A percentile compares a stretch with the other conserved stretches of the same genome.
Evolutionary conservation across 192 early-diverging fungal genomes (phyloP).

Genomic region (Entomortierella lignicola): DNA sequence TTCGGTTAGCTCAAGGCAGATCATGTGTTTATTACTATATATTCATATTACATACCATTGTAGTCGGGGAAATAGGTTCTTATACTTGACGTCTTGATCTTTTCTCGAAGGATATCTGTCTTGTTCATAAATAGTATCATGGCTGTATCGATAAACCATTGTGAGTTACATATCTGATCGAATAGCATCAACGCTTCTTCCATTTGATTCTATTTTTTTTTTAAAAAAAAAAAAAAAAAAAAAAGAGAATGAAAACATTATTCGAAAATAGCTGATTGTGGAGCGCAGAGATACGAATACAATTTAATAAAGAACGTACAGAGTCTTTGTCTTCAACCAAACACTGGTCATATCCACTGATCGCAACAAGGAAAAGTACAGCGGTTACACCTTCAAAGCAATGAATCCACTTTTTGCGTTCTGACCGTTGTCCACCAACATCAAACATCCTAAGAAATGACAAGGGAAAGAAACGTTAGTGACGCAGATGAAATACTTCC

Average conservation of each 20-base stretch:
- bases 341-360: constrained; percentile 70
- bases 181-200: constrained; percentile 70
- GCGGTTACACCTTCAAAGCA: constrained; percentile 70
- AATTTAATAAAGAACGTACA: constrained; percentile 34
- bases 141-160: constrained; percentile 69
- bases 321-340: constrained; percentile 62
- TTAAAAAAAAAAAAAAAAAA: neutral
- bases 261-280: neutral
- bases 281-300: too few relatives aligned
- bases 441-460: constrained; percentile 77
- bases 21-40: too few relatives aligned
- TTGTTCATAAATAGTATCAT: constrained; percentile 75
- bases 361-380: constrained; percentile 69
- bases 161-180: constrained; percentile 69
- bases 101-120: constrained; percentile 68
- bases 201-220: constrained; percentile 69
- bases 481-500: too few relatives aligned
- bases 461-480: too few relatives aligned
- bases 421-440: constrained; percentile 69
- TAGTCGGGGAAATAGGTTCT: constrained; percentile 67
- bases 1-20: too few relatives aligned
- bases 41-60: constrained; percentile 48
- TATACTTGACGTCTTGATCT: constrained; percentile 62
- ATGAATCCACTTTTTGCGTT: constrained; percentile 67
- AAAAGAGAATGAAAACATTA: neutral